A percentile compares a stretch with the other conserved stretches of the same genome.
phyloP scores from a whole-genome alignment of 176 grass and related monocot genomes.

The Tillandsia fasciculata region DNA sequence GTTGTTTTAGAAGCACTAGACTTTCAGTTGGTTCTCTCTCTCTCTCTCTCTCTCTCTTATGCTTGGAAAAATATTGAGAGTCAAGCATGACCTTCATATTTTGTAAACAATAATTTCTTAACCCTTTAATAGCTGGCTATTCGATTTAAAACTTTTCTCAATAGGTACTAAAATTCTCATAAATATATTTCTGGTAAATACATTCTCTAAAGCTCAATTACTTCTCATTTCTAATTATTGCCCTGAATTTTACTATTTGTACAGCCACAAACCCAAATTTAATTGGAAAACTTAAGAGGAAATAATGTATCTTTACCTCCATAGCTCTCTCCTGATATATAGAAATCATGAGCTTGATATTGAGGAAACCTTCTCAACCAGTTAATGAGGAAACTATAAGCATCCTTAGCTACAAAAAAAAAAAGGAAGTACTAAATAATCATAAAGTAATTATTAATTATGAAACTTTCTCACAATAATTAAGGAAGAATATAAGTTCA shows the following conservation, averaged over 20 bases:
- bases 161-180: too few relatives aligned
- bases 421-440: not conserved
- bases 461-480: not conserved
- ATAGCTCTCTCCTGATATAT: conserved; percentile 28
- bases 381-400: conserved; percentile 25
- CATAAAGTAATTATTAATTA: not conserved
- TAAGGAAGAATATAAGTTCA: not conserved
- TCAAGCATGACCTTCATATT: too few relatives aligned
- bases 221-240: too few relatives aligned
- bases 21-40: too few relatives aligned
- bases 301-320: conserved; percentile 15
- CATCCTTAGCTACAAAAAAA: conserved; percentile 42
- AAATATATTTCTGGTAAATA: too few relatives aligned
- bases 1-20: too few relatives aligned
- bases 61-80: too few relatives aligned
- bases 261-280: not conserved
- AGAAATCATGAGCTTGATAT: conserved; percentile 21
- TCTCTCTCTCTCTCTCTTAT: too few relatives aligned
- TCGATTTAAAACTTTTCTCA: too few relatives aligned
- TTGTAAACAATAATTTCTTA: too few relatives aligned
- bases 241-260: not conserved
- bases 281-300: not conserved
- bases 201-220: too few relatives aligned
- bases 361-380: conserved; percentile 22
- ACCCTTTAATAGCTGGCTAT: too few relatives aligned